Evolutionary conservation across 345 rosid species (phyloP).

Genomic region (Orychophragmus violaceus): DNA sequence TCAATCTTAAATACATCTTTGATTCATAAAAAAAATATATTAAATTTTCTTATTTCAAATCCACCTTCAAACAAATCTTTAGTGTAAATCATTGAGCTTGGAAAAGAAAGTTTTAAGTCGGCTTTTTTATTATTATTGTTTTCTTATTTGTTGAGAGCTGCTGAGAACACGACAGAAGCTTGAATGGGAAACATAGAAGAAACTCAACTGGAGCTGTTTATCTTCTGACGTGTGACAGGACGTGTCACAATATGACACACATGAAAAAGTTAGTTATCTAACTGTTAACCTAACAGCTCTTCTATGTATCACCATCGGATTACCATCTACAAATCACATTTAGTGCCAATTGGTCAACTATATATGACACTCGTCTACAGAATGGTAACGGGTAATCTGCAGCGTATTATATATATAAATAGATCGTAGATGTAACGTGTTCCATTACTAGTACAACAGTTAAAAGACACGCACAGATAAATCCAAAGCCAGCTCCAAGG

Average conservation of each 20-base stretch:
- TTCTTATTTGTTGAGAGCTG: too few relatives aligned
- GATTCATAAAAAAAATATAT: too few relatives aligned
- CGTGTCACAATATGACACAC: background rate
- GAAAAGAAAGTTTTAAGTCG: too few relatives aligned
- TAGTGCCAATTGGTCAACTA: background rate
- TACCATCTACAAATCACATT: background rate
- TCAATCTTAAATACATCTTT: too few relatives aligned
- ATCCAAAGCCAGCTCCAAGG: background rate
- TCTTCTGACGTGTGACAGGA: background rate
- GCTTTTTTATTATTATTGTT: too few relatives aligned
- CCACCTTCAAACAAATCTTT: too few relatives aligned
- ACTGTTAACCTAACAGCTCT: background rate
- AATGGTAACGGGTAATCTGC: background rate
- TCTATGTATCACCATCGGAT: background rate
- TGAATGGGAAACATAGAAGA: too few relatives aligned
- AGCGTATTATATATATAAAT: background rate
- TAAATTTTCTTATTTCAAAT: too few relatives aligned
- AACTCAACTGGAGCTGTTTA: too few relatives aligned
- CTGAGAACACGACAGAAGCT: too few relatives aligned
- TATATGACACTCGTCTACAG: background rate
- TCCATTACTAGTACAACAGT: background rate
- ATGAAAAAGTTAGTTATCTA: background rate
- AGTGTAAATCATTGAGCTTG: too few relatives aligned
- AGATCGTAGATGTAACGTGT: background rate
- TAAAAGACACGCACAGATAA: background rate